These are phyloP conservation scores for Chalciporus piperatus DNA, from an alignment of 768 basidiomycete genomes.

Conservation along the genomic window DNA sequence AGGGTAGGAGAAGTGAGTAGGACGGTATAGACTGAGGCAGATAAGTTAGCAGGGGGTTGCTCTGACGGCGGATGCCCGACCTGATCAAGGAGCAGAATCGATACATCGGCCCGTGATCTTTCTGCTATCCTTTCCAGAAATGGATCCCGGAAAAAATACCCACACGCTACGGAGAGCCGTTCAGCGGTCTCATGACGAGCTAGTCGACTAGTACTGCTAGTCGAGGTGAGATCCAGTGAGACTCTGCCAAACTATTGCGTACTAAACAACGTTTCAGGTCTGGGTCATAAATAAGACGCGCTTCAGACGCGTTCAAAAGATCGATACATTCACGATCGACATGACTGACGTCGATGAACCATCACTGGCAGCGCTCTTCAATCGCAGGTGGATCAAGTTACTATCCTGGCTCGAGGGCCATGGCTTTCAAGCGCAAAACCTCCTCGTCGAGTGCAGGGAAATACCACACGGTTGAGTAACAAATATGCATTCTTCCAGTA, in stretches of 20 bases:
- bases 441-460: conserved; percentile 52
- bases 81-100: not conserved
- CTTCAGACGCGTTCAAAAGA: not conserved
- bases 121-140: too few relatives aligned
- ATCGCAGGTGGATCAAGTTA: conserved; percentile 43
- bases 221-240: too few relatives aligned
- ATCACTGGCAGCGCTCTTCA: conserved; percentile 3
- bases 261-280: too few relatives aligned
- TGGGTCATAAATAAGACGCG: too few relatives aligned
- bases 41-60: not conserved
- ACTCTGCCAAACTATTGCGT: too few relatives aligned
- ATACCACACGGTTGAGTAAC: conserved; percentile 47
- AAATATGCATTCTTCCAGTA: not conserved
- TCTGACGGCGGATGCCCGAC: not conserved
- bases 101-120: not conserved
- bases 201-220: too few relatives aligned
- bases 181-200: conserved; percentile 7
- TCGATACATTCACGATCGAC: not conserved
- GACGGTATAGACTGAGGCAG: not conserved
- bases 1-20: not conserved
- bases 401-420: conserved; percentile 50
- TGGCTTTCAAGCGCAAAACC: conserved; percentile 43
- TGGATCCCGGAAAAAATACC: too few relatives aligned
- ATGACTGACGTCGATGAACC: conserved; percentile 9
- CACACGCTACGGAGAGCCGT: conserved; percentile 6